phyloP scores from a whole-genome alignment of 2,329 filamentous ascomycete species.

The Monosporascus sp. region DNA sequence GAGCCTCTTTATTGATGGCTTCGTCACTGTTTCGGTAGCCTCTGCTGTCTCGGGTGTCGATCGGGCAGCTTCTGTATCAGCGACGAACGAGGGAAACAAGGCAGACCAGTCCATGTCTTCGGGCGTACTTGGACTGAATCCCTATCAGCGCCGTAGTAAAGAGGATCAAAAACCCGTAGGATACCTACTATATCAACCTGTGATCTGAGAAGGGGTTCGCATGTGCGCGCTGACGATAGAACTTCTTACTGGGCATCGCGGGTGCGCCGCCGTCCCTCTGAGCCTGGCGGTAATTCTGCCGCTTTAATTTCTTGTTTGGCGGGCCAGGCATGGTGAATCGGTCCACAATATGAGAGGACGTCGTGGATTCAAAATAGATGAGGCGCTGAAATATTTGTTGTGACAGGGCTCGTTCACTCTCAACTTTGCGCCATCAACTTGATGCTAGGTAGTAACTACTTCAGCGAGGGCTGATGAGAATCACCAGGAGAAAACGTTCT shows the following conservation, averaged over 20 bases:
- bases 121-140: conserved; percentile 66
- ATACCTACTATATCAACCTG: conserved; percentile 72
- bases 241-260: conserved; percentile 84
- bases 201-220: conserved; percentile 98
- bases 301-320: conserved; percentile 57
- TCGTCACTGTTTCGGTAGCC: conserved; percentile 7
- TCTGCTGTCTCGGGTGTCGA: conserved; percentile 13
- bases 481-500: no score
- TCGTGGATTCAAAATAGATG: no score
- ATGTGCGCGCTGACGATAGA: conserved; percentile 92
- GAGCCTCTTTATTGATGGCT: conserved; percentile 31
- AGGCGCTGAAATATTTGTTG: no score
- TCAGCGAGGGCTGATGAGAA: no score
- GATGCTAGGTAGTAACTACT: no score
- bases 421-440: no score
- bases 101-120: conserved; percentile 85
- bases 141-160: conserved; percentile 8
- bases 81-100: conserved; percentile 71
- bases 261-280: conserved; percentile 46
- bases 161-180: background rate
- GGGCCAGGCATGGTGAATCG: conserved; percentile 32
- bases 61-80: conserved; percentile 27
- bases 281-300: conserved; percentile 57
- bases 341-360: no score
- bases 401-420: no score